A percentile compares a stretch with the other conserved stretches of the same genome.
phyloP scores from a whole-genome alignment of 495 filamentous ascomycete species.

The Haplographium delicatum region DNA sequence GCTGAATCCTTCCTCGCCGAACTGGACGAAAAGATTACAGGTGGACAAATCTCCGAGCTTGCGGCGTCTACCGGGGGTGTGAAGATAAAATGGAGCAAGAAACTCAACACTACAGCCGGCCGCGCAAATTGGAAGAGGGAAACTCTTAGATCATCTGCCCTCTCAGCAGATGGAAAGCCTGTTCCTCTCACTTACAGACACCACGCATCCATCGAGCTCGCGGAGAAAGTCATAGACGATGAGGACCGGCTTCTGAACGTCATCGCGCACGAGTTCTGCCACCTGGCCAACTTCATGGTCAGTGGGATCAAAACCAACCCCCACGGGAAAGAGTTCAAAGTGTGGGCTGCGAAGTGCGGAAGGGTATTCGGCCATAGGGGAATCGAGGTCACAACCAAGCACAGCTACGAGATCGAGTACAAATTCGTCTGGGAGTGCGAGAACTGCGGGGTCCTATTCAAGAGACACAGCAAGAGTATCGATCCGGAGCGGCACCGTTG shows the following conservation, averaged over 20 bases:
- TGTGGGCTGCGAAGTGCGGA: slow-evolving; percentile 46
- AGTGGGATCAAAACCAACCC: slow-evolving; percentile 59
- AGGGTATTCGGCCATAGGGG: slow-evolving; percentile 41
- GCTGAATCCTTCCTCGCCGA: slow-evolving; percentile 64
- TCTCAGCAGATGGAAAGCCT: slow-evolving; percentile 10
- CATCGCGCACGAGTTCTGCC: slow-evolving; percentile 92
- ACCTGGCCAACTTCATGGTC: slow-evolving; percentile 84
- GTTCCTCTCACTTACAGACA: slow-evolving; percentile 41
- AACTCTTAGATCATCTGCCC: slow-evolving; percentile 34
- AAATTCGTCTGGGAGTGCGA: slow-evolving; percentile 84
- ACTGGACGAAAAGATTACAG: slow-evolving; percentile 64
- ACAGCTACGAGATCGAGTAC: slow-evolving; percentile 80
- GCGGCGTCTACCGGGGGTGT: slow-evolving; percentile 69
- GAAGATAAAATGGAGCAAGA: slow-evolving; percentile 76
- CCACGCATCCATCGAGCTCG: slow-evolving; percentile 77
- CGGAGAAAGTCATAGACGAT: slow-evolving; percentile 77
- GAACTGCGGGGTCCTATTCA: slow-evolving; percentile 61
- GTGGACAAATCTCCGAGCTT: slow-evolving; percentile 54
- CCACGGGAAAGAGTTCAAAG: slow-evolving; percentile 81
- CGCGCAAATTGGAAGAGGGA: slow-evolving; percentile 76
- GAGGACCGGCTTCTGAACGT: slow-evolving; percentile 77
- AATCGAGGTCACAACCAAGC: slow-evolving; percentile 78
- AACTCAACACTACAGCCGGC: slow-evolving; percentile 80
- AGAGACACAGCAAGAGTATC: slow-evolving; percentile 80
- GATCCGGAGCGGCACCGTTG: slow-evolving; percentile 61